These are phyloP conservation scores for Aegilops bicornis DNA, from an alignment of 176 grass and related monocot genomes.

Conservation along the genomic window DNA sequence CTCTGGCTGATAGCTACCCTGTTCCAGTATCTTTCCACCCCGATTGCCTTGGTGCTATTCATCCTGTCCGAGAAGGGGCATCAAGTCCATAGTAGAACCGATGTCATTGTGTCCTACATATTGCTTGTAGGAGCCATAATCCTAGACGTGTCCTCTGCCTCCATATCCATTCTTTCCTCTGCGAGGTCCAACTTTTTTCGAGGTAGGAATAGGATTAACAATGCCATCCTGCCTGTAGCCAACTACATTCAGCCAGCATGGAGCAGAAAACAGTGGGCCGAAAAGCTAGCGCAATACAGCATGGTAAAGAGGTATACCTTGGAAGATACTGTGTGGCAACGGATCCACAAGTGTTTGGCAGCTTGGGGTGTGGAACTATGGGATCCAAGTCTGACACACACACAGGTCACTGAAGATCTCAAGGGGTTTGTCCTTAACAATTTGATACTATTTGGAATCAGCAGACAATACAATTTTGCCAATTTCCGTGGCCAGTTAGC, in stretches of 20 bases:
- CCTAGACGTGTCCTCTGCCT: background rate
- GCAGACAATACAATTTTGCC: background rate
- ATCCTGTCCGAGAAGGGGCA: background rate
- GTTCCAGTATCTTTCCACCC: background rate
- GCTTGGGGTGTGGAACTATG: background rate
- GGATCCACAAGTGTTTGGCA: background rate
- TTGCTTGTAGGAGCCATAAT: background rate
- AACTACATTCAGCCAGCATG: background rate
- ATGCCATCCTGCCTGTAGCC: background rate
- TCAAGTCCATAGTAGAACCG: background rate
- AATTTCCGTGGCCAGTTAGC: background rate
- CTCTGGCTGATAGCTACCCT: background rate
- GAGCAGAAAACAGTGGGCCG: background rate
- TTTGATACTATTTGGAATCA: background rate
- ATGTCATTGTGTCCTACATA: slow-evolving; percentile 1
- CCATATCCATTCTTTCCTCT: background rate
- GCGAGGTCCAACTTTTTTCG: background rate
- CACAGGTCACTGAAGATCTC: background rate
- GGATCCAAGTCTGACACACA: background rate
- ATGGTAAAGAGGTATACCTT: background rate
- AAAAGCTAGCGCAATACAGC: slow-evolving; percentile 13
- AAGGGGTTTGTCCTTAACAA: background rate
- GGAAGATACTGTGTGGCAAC: background rate
- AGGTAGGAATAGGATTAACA: background rate
- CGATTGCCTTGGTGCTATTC: background rate